Conservation (phyloP, 768 basidiomycete species). For the Suillus paluster region DNA sequence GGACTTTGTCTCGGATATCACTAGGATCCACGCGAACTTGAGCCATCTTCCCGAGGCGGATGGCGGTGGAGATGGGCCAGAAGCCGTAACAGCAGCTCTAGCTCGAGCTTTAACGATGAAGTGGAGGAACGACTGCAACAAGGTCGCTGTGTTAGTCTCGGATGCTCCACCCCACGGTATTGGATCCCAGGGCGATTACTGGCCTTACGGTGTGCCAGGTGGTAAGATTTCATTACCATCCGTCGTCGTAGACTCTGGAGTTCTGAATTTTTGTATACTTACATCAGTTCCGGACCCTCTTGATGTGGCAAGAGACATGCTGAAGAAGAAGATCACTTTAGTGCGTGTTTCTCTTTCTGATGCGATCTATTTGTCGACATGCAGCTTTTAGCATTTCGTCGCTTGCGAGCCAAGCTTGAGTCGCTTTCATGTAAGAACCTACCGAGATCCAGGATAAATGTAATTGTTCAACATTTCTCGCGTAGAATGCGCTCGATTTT, state of each 20-base stretch:
- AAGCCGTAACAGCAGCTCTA: conserved; percentile 54
- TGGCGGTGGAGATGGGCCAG: conserved; percentile 52
- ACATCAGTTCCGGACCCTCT: conserved; percentile 34
- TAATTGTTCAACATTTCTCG: background rate
- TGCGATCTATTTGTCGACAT: background rate
- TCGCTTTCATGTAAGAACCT: conserved; percentile 6
- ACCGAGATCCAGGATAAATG: background rate
- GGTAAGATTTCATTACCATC: background rate
- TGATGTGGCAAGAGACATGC: conserved; percentile 46
- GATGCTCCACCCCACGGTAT: conserved; percentile 59
- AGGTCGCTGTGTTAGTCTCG: conserved; percentile 52
- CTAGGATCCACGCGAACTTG: conserved; percentile 41
- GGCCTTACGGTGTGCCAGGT: conserved; percentile 36
- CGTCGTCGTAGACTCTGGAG: background rate
- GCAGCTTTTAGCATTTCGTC: conserved; percentile 50
- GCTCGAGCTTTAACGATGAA: conserved; percentile 44
- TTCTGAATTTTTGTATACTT: background rate
- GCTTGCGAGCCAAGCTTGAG: conserved; percentile 50
- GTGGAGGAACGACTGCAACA: conserved; percentile 49
- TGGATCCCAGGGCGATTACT: conserved; percentile 40
- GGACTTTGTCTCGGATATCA: conserved; percentile 46
- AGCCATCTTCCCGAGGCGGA: conserved; percentile 37
- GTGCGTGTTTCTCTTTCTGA: conserved; percentile 35
- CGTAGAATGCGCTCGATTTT: conserved; percentile 4
- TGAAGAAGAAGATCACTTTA: conserved; percentile 53